Evolutionary conservation across 805 yeast species (phyloP), one percentile per base, ranked within the genome.

Genomic region (Sugiyamaella lignohabitans): DNA sequence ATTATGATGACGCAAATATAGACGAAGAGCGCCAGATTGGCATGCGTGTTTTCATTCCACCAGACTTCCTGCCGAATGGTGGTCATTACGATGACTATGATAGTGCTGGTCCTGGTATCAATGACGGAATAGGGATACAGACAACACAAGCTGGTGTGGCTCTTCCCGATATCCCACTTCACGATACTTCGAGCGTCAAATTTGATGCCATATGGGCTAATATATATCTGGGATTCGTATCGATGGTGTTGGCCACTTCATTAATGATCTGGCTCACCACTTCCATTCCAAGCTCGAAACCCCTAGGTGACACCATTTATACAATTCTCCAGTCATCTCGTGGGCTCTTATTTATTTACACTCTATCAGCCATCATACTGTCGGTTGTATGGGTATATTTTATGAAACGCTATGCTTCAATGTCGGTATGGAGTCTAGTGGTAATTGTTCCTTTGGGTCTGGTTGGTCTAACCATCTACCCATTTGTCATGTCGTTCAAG

Each of bases 401-500:
- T 29, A 49, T 64, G 47, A 45, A 49, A 16, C 43, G 45, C 17
- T 63, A 53, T 49, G 56, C 63, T 10, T 46, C 57, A 4, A 52
- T 57, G 11, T 36, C 61, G 11, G 53, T 63, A 17, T 57, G 59
- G 29, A 30, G 51, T 14, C 46, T 62, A 8, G 45, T 62, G 10
- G 50, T 58, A 14, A 38, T 54, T n/a, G 62, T 64, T 6, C 67
- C 67, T 14, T 44, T 58, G 14, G 55, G 57, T n/a, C 47, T 62
- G 19, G 39, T 57, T 10, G 51, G 50, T 2, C 38, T 61, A 24
- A 40, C 54, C 6, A 51, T 64, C 16, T 58, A 59, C 40, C 55
- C 67, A 11, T 38, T 58, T 17, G 54, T 59, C 47, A 58, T 62
- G 64, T 63, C 66, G 8, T 60, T 60, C 43, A 52, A 58, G 16